phyloP scores from a whole-genome alignment of 495 filamentous ascomycete genomes.

The Penicillium antarcticum region DNA sequence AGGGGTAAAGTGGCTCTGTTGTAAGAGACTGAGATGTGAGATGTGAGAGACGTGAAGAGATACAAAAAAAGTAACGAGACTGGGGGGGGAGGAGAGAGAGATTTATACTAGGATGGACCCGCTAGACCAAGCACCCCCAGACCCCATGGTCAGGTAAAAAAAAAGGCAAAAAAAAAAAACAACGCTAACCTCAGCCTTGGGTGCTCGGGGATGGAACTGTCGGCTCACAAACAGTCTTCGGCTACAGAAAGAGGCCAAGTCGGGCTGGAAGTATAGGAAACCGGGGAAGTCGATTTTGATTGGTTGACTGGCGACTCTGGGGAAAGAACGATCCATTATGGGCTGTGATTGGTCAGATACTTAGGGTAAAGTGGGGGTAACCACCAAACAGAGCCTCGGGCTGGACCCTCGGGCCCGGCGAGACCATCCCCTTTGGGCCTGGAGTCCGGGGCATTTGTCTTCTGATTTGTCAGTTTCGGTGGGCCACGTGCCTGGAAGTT shows the following conservation, averaged over 20 bases:
- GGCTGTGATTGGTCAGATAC: not conserved
- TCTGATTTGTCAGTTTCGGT: not conserved
- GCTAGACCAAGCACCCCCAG: not conserved
- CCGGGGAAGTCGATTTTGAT: constrained; percentile 14
- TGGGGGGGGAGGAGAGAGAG: too few species aligned
- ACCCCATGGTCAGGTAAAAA: not conserved
- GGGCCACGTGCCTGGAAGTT: constrained; percentile 8
- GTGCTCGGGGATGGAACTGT: not conserved
- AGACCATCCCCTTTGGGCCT: constrained; percentile 3
- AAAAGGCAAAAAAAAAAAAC: not conserved
- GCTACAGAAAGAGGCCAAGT: constrained; percentile 5
- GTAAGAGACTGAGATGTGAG: not conserved
- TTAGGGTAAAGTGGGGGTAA: not conserved
- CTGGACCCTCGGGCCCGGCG: constrained; percentile 8
- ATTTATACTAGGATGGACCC: not conserved
- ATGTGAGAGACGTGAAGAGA: not conserved
- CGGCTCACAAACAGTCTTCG: not conserved
- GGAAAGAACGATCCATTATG: not conserved
- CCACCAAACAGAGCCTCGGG: constrained; percentile 19
- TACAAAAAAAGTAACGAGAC: not conserved
- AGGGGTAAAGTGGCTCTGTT: not conserved
- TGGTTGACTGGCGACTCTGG: not conserved
- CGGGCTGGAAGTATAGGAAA: constrained; percentile 6
- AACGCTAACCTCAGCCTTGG: not conserved
- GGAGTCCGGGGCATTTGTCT: not conserved